These are phyloP conservation scores for Fusarium begoniae DNA, from an alignment of 2,329 filamentous ascomycete genomes.

Conservation along the genomic window DNA sequence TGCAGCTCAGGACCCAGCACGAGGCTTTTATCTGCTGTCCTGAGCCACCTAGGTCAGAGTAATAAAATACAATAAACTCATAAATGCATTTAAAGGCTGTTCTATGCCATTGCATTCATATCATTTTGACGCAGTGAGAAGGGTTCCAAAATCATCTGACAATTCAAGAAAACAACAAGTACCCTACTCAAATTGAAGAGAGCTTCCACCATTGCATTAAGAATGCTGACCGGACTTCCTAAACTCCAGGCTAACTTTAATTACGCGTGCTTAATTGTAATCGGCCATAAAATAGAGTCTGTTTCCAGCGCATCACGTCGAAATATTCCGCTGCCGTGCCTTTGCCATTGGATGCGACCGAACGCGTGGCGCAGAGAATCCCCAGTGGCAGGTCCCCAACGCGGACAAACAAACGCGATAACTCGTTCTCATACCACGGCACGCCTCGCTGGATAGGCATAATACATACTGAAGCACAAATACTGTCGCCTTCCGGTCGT, in stretches of 20 bases:
- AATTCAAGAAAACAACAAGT: accelerated
- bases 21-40: neutral
- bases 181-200: accelerated
- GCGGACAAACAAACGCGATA: accelerated
- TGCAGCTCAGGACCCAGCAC: no score
- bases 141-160: no score
- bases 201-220: neutral
- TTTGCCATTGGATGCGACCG: neutral
- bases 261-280: neutral
- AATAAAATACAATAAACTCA: accelerated
- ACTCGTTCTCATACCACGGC: accelerated
- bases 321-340: neutral
- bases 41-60: accelerated
- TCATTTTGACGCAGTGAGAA: accelerated
- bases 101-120: accelerated
- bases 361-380: neutral
- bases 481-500: accelerated
- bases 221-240: neutral
- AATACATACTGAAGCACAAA: accelerated
- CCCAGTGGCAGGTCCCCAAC: accelerated
- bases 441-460: accelerated
- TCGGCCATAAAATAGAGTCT: neutral
- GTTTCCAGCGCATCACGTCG: neutral
- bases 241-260: accelerated
- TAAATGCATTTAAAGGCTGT: accelerated